These are phyloP conservation scores for Gyrodon lividus DNA, from an alignment of 768 basidiomycete genomes.

Conservation along the genomic window DNA sequence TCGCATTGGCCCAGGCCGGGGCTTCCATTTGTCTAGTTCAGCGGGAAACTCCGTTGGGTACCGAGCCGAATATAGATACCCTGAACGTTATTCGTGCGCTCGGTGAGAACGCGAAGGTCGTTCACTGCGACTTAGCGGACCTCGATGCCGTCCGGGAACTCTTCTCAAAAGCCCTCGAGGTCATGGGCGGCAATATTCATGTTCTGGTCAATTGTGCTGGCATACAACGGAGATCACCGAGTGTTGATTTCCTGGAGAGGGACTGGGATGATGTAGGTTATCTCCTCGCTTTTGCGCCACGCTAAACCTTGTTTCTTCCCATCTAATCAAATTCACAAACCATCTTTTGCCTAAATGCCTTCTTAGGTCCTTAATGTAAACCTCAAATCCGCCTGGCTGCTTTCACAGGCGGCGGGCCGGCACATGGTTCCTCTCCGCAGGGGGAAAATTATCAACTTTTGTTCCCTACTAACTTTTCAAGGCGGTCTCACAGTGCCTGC, in stretches of 20 bases:
- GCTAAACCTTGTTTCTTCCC: constrained; percentile 8
- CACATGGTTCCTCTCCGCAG: constrained; percentile 81
- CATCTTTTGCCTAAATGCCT: constrained; percentile 10
- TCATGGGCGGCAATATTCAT: constrained; percentile 54
- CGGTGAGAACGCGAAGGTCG: constrained; percentile 39
- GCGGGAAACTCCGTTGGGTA: constrained; percentile 39
- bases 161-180: constrained; percentile 46
- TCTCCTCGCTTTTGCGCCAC: constrained; percentile 31
- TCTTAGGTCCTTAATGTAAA: constrained; percentile 80
- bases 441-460: constrained; percentile 73
- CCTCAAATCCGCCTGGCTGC: constrained; percentile 83
- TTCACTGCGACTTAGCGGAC: constrained; percentile 58
- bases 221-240: constrained; percentile 57
- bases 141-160: constrained; percentile 48
- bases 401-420: constrained; percentile 80
- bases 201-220: constrained; percentile 71
- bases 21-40: constrained; percentile 49
- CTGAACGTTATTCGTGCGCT: constrained; percentile 36
- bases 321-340: constrained; percentile 8
- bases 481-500: constrained; percentile 79
- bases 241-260: constrained; percentile 60
- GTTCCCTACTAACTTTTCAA: constrained; percentile 50
- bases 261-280: constrained; percentile 71
- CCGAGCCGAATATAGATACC: constrained; percentile 36
- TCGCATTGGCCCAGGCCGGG: constrained; percentile 55